phyloP scores from a whole-genome alignment of 495 filamentous ascomycete species.

The Podospora fimiseda region DNA sequence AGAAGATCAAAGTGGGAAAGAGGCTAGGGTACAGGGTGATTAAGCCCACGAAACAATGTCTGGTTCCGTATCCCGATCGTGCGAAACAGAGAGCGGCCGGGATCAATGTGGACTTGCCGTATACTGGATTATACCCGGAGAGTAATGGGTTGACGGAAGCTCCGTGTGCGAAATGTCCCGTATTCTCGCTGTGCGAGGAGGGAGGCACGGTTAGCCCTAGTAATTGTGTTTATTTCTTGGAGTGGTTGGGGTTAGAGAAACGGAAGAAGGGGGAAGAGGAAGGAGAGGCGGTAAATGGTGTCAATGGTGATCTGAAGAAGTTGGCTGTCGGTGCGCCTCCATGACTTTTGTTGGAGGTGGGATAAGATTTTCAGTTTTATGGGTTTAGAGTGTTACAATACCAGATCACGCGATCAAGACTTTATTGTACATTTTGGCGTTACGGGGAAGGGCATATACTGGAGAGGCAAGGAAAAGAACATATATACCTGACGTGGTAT shows the following conservation, averaged over 20 bases:
- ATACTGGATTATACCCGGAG: conserved; percentile 33
- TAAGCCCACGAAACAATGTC: conserved; percentile 38
- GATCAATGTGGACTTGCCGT: conserved; percentile 19
- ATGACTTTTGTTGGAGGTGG: neutral
- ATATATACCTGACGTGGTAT: no score
- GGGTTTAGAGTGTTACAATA: no score
- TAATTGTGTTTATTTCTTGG: conserved; percentile 83
- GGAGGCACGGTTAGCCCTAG: conserved; percentile 82
- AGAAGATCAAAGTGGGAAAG: conserved; percentile 43
- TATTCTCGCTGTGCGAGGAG: conserved; percentile 86
- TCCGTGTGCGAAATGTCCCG: conserved; percentile 87
- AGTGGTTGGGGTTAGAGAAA: conserved; percentile 58
- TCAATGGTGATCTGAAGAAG: neutral
- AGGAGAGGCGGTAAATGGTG: neutral
- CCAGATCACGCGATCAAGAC: no score
- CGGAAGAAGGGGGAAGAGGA: neutral
- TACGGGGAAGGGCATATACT: no score
- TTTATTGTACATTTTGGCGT: neutral
- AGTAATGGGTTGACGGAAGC: conserved; percentile 70
- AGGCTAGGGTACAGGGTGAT: conserved; percentile 44
- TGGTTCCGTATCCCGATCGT: conserved; percentile 26
- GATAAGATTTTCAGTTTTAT: no score
- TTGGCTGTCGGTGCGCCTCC: neutral
- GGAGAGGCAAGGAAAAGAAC: no score
- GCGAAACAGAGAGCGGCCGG: conserved; percentile 36